A percentile compares a stretch with the other conserved stretches of the same genome.
Conservation (phyloP, 768 basidiomycete species). For the Hirschioporus abietinus region DNA sequence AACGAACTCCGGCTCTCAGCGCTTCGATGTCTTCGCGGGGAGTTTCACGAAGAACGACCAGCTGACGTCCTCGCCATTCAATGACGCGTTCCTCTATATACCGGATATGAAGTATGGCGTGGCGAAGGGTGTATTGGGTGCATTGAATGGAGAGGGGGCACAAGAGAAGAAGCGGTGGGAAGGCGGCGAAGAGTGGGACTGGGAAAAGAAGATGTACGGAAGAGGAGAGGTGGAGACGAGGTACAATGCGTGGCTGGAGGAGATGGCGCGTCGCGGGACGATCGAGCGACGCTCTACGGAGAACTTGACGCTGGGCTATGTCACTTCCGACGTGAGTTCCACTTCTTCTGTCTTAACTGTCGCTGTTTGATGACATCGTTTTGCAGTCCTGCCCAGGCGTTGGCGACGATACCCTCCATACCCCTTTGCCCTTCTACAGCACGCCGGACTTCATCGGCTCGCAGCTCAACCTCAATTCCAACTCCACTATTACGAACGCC, state of each 20-base stretch:
- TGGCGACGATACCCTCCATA: constrained; percentile 70
- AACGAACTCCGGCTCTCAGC: constrained; percentile 17
- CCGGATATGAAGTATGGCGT: constrained; percentile 15
- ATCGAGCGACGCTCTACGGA: constrained; percentile 35
- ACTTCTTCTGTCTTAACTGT: neutral
- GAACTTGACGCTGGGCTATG: constrained; percentile 70
- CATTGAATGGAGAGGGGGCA: constrained; percentile 44
- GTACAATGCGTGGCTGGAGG: constrained; percentile 53
- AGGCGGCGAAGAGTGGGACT: constrained; percentile 26
- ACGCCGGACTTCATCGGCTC: constrained; percentile 58
- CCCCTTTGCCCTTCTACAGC: constrained; percentile 49
- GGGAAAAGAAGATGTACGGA: constrained; percentile 27
- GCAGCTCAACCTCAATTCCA: constrained; percentile 18
- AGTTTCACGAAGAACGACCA: constrained; percentile 31
- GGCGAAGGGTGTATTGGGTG: constrained; percentile 12
- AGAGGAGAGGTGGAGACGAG: constrained; percentile 46
- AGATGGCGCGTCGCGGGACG: constrained; percentile 40
- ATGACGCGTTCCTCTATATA: constrained; percentile 18
- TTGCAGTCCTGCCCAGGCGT: constrained; percentile 60
- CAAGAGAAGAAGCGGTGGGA: constrained; percentile 31
- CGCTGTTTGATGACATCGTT: neutral
- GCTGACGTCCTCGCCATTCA: constrained; percentile 32
- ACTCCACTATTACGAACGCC: constrained; percentile 24
- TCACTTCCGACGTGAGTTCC: constrained; percentile 57
- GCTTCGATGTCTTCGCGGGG: constrained; percentile 21